Evolutionary conservation across 305 asterid genomes (phyloP).

Genomic region (Fraxinus albicans): DNA sequence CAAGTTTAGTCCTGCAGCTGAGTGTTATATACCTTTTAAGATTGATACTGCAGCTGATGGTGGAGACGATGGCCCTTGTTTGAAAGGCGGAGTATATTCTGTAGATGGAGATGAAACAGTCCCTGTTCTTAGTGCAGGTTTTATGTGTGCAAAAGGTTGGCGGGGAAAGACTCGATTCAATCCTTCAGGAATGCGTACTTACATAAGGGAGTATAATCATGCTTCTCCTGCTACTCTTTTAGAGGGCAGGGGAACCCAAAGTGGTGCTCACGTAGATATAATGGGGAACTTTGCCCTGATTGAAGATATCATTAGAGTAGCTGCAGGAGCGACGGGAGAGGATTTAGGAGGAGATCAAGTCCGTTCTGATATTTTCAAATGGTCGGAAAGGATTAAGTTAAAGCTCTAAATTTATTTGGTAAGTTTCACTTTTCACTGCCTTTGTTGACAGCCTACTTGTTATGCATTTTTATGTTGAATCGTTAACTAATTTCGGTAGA

Average conservation of each 20-base stretch:
- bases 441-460: neutral
- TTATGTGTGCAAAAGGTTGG: slow-evolving; percentile 81
- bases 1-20: slow-evolving; percentile 58
- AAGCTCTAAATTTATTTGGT: slow-evolving; percentile 45
- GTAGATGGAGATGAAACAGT: slow-evolving; percentile 89
- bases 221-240: slow-evolving; percentile 70
- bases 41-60: slow-evolving; percentile 79
- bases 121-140: slow-evolving; percentile 81
- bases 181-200: slow-evolving; percentile 70
- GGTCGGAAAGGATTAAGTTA: slow-evolving; percentile 74
- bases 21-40: slow-evolving; percentile 79
- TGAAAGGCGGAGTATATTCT: slow-evolving; percentile 75
- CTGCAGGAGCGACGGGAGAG: slow-evolving; percentile 82
- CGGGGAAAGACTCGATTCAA: slow-evolving; percentile 79
- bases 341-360: slow-evolving; percentile 80
- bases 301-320: slow-evolving; percentile 75
- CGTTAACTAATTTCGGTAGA: neutral
- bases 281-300: slow-evolving; percentile 83
- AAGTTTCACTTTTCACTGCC: slow-evolving; percentile 24
- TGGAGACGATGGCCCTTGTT: slow-evolving; percentile 50
- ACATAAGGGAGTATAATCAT: slow-evolving; percentile 70
- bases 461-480: neutral
- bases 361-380: slow-evolving; percentile 67
- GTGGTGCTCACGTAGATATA: slow-evolving; percentile 90
- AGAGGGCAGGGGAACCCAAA: slow-evolving; percentile 88